Evolutionary conservation across 306 rosid species (phyloP).

Genomic region (Hylodesmum podocarpum): DNA sequence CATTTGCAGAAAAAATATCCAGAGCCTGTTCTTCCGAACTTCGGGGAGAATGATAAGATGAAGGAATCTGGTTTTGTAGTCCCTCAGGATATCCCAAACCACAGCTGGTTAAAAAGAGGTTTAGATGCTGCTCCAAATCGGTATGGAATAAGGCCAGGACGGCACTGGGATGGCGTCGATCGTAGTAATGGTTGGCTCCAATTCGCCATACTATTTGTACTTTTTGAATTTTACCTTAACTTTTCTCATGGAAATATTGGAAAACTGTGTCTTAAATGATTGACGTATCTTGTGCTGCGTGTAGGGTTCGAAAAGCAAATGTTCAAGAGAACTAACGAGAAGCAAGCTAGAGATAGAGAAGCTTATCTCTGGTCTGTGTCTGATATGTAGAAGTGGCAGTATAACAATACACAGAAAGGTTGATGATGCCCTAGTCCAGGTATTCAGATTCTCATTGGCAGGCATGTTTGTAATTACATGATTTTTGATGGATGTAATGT

Average conservation of each 20-base stretch:
- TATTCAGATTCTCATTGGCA: background rate
- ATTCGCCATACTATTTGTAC: background rate
- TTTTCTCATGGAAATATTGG: background rate
- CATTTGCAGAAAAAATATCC: constrained; percentile 63
- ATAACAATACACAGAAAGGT: constrained; percentile 5
- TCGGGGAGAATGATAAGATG: constrained; percentile 77
- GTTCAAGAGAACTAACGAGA: constrained; percentile 76
- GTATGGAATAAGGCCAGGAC: constrained; percentile 82
- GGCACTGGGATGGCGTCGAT: constrained; percentile 98
- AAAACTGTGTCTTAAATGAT: background rate
- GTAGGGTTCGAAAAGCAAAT: constrained; percentile 73
- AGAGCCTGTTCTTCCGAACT: constrained; percentile 52
- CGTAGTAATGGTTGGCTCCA: constrained; percentile 80
- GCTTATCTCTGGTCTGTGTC: constrained; percentile 94
- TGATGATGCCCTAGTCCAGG: background rate
- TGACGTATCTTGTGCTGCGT: constrained; percentile 16
- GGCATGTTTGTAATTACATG: constrained; percentile 3
- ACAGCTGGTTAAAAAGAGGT: constrained; percentile 87
- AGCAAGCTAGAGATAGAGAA: constrained; percentile 71
- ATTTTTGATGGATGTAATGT: constrained; percentile 12
- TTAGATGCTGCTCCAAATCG: constrained; percentile 78
- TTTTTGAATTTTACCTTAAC: background rate
- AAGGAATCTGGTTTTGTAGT: constrained; percentile 80
- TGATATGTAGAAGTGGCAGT: constrained; percentile 56
- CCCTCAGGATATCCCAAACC: constrained; percentile 85